Conservation (phyloP, 257 asterid genomes). For the Osmanthus fragrans region DNA sequence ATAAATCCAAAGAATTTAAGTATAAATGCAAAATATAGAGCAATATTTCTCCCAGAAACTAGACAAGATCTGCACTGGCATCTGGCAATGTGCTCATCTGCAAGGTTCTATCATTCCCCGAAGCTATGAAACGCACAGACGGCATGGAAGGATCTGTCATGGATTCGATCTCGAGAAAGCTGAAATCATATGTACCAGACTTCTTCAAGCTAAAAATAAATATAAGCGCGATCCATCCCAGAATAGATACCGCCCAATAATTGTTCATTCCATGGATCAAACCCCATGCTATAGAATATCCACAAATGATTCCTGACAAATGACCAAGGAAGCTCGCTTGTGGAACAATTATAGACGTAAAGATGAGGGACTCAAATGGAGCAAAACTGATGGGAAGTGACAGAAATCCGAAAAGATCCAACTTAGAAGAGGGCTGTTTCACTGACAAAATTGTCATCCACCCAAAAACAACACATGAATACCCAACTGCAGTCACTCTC, state of each 20-base stretch:
- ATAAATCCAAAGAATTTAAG: not conserved
- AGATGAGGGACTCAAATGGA: conserved; percentile 88
- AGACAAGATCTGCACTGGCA: conserved; percentile 66
- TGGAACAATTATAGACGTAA: conserved; percentile 92
- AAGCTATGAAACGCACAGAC: conserved; percentile 62
- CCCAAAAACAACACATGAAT: conserved; percentile 97
- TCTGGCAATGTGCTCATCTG: conserved; percentile 59
- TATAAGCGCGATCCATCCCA: conserved; percentile 70
- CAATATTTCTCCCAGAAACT: conserved; percentile 25
- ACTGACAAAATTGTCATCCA: conserved; percentile 96
- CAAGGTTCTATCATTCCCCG: conserved; percentile 74
- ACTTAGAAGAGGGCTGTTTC: conserved; percentile 81
- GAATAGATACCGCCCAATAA: conserved; percentile 87
- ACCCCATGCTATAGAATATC: conserved; percentile 91
- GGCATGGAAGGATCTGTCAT: conserved; percentile 82
- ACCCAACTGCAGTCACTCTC: conserved; percentile 95
- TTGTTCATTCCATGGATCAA: conserved; percentile 90
- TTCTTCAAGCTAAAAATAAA: conserved; percentile 86
- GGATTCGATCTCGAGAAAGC: conserved; percentile 84
- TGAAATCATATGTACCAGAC: conserved; percentile 65
- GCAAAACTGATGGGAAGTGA: conserved; percentile 96
- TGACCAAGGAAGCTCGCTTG: conserved; percentile 97
- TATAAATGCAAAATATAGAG: conserved; percentile 10
- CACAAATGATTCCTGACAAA: conserved; percentile 81
- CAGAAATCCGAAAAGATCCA: conserved; percentile 89